Conservation (phyloP, 2,329 filamentous ascomycete genomes). For the Ophiostoma ips region DNA sequence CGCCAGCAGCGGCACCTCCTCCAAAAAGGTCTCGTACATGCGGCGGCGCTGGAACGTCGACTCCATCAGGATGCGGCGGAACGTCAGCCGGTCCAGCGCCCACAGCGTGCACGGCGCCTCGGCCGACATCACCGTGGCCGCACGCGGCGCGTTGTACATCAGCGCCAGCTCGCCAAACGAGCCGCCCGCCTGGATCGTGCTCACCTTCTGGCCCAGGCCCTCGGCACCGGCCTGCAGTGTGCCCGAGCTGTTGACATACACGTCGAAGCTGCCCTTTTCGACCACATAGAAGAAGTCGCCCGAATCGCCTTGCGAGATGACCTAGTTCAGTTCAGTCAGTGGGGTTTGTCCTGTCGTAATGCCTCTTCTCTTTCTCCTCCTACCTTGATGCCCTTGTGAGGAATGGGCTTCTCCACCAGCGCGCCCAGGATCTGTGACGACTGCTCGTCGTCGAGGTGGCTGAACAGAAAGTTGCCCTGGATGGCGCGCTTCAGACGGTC, state of each 20-base stretch:
- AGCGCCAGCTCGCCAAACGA: constrained; percentile 94
- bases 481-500: constrained; percentile 68
- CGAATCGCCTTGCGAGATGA: constrained; percentile 89
- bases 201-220: constrained; percentile 72
- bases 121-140: constrained; percentile 79
- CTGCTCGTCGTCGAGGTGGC: constrained; percentile 88
- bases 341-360: too few relatives aligned
- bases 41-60: constrained; percentile 89
- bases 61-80: constrained; percentile 96
- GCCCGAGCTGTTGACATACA: constrained; percentile 73
- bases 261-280: constrained; percentile 78
- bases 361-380: constrained; percentile 12
- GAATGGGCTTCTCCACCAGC: constrained; percentile 87
- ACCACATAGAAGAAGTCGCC: constrained; percentile 98
- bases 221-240: constrained; percentile 64
- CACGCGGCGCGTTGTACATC: constrained; percentile 97
- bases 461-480: constrained; percentile 83
- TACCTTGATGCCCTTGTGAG: constrained; percentile 70
- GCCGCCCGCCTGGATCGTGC: constrained; percentile 69
- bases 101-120: constrained; percentile 71
- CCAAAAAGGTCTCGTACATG: constrained; percentile 94
- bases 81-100: constrained; percentile 90
- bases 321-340: constrained; percentile 42
- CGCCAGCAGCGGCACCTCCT: constrained; percentile 77
- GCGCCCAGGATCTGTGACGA: constrained; percentile 76